These are phyloP conservation scores for Penicillium dipodomyicola DNA, from an alignment of 495 filamentous ascomycete species.

Conservation along the genomic window DNA sequence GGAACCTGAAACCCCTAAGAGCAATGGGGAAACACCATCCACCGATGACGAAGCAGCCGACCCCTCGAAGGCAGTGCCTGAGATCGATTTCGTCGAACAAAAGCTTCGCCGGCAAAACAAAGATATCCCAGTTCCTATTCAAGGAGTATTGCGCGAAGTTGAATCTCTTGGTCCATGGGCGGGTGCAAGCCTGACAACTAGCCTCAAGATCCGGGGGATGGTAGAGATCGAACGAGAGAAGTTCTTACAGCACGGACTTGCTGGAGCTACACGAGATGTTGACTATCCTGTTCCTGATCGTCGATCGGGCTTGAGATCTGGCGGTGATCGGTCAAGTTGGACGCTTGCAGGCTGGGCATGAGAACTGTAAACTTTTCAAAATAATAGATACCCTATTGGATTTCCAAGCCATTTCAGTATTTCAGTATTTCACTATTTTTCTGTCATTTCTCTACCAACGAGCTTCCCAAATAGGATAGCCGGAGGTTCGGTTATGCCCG, in stretches of 20 bases:
- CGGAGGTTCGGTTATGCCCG: background rate
- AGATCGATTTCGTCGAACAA: conserved; percentile 63
- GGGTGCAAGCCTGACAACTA: conserved; percentile 77
- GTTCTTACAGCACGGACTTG: conserved; percentile 73
- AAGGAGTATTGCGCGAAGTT: conserved; percentile 68
- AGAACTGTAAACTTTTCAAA: conserved; percentile 23
- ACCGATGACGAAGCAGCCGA: conserved; percentile 38
- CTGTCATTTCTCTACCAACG: background rate
- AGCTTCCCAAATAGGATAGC: background rate
- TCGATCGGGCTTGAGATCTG: conserved; percentile 52
- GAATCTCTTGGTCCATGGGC: conserved; percentile 87
- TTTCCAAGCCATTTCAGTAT: background rate
- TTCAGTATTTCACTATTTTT: background rate
- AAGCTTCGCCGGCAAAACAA: conserved; percentile 54
- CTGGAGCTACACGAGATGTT: conserved; percentile 63
- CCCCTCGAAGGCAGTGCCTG: conserved; percentile 30
- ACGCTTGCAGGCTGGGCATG: conserved; percentile 77
- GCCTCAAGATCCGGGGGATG: conserved; percentile 72
- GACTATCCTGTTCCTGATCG: conserved; percentile 56
- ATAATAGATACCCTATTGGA: conserved; percentile 22
- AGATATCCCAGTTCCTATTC: conserved; percentile 40
- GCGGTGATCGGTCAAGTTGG: conserved; percentile 66
- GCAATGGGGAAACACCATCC: conserved; percentile 34
- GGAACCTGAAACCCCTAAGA: conserved; percentile 17
- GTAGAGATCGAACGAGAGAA: conserved; percentile 84